Evolutionary conservation across 1,284 basidiomycete species (phyloP), one percentile per base, ranked within the genome.

Genomic region (Leucoagaricus sp.): DNA sequence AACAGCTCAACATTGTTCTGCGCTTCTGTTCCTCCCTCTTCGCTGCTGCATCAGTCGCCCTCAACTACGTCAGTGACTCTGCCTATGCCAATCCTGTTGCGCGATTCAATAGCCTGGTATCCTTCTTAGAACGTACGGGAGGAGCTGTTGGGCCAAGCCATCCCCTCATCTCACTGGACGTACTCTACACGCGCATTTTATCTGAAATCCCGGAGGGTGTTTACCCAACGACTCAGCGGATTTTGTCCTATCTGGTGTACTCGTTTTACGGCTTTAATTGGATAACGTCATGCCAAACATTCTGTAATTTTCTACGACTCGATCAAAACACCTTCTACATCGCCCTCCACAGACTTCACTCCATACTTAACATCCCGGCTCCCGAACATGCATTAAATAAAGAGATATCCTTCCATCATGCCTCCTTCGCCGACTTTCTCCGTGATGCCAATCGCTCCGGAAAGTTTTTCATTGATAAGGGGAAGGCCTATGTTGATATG

Each of bases 21-120:
- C n/a, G n/a, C n/a, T n/a, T n/a, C n/a, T n/a, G n/a, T n/a, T n/a
- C n/a, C n/a, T n/a, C n/a, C n/a, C n/a, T n/a, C n/a, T n/a, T n/a
- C n/a, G n/a, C n/a, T 2, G 26, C 55, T 15, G 53, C 53, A 2
- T 45, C 48, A 5, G 55, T 48, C 19, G 13, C 36, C 12, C 29
- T 53, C 41, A 50, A 47, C 9, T 55, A 49, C 17, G 21, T 58
- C 28, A n/a, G 42, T 6, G 53, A 55, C 23, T 36, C 45, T 4
- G 19, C 5, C 1, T 21, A 6, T 1, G 46, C 45, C 17, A 29
- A 48, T 15, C 53, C 45, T 2, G 17, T 41, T 10, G 26, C 23
- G 15, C 53, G 17, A 26, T 46, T 55, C 4, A 12, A 48, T 8
- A 17, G 1, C 13, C 33, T 55, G 4, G 4, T 48, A 13, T 25